Evolutionary conservation across 1,284 basidiomycete genomes (phyloP).

Genomic region (Boletellus deceptivus): DNA sequence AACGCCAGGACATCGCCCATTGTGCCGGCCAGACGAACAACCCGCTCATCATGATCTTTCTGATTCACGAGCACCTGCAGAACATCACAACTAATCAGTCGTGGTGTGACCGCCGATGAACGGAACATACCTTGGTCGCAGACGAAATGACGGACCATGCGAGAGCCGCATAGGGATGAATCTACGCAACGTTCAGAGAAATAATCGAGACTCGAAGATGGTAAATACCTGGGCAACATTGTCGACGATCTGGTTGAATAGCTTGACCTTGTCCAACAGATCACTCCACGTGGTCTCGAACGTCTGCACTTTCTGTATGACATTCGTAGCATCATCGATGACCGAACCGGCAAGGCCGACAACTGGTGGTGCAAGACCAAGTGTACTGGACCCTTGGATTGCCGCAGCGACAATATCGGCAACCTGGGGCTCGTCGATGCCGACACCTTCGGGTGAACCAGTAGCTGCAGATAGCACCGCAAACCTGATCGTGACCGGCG

Average conservation of each 20-base stretch:
- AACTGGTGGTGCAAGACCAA: too few relatives aligned
- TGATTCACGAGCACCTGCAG: background rate
- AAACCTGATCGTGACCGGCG: background rate
- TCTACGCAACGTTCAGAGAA: background rate
- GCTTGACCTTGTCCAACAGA: background rate
- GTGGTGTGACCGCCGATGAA: background rate
- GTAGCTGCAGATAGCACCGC: background rate
- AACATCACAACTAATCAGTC: background rate
- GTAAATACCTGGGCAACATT: background rate
- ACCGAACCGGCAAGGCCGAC: too few relatives aligned
- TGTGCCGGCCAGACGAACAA: background rate
- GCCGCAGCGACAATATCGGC: too few relatives aligned
- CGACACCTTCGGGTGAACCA: too few relatives aligned
- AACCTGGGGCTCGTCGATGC: too few relatives aligned
- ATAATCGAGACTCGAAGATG: background rate
- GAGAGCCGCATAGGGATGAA: background rate
- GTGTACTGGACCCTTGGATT: too few relatives aligned
- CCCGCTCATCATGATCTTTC: background rate
- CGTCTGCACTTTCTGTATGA: background rate
- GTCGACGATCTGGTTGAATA: background rate
- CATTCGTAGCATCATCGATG: background rate
- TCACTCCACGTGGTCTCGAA: background rate
- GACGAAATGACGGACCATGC: background rate
- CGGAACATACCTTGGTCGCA: background rate
- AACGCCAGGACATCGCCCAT: background rate